Base-by-base conservation (phyloP, 2,329 filamentous ascomycete species). In the Camptophora hylomeconis region DNA sequence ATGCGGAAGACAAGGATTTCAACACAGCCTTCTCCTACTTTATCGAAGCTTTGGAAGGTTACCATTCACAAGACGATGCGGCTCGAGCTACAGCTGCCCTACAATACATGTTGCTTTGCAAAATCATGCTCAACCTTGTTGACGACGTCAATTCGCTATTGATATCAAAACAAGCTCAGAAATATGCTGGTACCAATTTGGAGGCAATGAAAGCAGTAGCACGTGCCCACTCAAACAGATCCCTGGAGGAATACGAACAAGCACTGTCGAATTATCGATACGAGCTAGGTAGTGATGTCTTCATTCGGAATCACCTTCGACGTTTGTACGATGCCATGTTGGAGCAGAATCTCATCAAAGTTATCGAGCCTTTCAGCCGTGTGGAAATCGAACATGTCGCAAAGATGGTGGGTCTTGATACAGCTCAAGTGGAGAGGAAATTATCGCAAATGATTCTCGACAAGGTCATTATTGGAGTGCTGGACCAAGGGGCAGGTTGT, bases 191-290 rank as follows among this genome's bases (percentile, higher is more conserved):
- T 46, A 83, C 87, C 60, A 89, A 83, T 52, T 74, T 98, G 40
- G 89, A 98, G 58, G 89, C 89, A 35, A 98, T 98, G 89, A 98
- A 98, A 65, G 86, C 92, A 17, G 87, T 98, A 39, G 89, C 87
- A 23, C 80, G 84, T 42, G 89, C 89, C 26, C 92, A 98, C 63
- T 77, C 81, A 36, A 92, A 95, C 63, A 80, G 89, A 30, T 93
- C 83, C 28, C 68, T 98, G 38, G 89, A 95, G 56, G 86, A 98
- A 60, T 98, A 98, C 58, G 92, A 98, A 61, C 78, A 78, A 44
- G 84, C 92, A 2, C 69, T 98, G 20, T 80, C 80, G 28, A 69
- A 81, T 42, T 98, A 92, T 65, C 76, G 84, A 42, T 87, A 83
- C 58, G 86, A 95, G 63, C 75, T 98, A 8, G 87, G 86, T 45